These are phyloP conservation scores for Eucalyptus sp. DNA, from an alignment of 345 rosid genomes.

Conservation along the genomic window DNA sequence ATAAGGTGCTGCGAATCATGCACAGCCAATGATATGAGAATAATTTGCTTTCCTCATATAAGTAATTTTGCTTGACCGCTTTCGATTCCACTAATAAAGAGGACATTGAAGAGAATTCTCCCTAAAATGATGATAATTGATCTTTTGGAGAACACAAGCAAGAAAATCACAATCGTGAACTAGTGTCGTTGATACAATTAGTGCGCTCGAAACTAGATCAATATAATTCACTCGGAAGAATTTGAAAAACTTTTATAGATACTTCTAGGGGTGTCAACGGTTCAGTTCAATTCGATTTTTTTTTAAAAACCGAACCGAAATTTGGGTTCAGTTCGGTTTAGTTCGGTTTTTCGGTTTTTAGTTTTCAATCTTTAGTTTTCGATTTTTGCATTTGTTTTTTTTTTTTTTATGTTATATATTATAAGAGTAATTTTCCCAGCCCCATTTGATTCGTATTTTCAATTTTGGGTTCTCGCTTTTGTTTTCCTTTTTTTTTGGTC, in stretches of 20 bases:
- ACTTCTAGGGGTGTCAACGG: too few species aligned
- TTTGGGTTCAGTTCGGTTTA: too few species aligned
- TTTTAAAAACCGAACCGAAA: too few species aligned
- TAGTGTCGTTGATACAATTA: not conserved
- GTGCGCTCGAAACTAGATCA: not conserved
- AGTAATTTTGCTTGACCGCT: conserved; percentile 29
- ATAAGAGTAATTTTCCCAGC: too few species aligned
- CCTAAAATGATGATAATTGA: not conserved
- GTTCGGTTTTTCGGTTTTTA: too few species aligned
- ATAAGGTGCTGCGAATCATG: conserved; percentile 12
- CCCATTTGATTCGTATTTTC: too few species aligned
- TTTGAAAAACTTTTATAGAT: not conserved
- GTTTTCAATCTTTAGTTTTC: too few species aligned
- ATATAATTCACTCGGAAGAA: not conserved
- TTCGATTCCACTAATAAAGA: not conserved
- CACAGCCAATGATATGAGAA: conserved; percentile 44
- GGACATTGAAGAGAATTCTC: not conserved
- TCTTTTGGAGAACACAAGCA: not conserved
- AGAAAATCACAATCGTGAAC: not conserved
- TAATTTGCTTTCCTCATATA: conserved; percentile 13
- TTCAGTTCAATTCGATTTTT: too few species aligned
- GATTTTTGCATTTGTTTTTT: too few species aligned
- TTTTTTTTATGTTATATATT: too few species aligned
- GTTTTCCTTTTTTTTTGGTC: too few species aligned
- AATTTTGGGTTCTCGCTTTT: too few species aligned